Evolutionary conservation across 305 asterid species (phyloP), one percentile per base, ranked within the genome.

Genomic region (Fraxinus dipetala): DNA sequence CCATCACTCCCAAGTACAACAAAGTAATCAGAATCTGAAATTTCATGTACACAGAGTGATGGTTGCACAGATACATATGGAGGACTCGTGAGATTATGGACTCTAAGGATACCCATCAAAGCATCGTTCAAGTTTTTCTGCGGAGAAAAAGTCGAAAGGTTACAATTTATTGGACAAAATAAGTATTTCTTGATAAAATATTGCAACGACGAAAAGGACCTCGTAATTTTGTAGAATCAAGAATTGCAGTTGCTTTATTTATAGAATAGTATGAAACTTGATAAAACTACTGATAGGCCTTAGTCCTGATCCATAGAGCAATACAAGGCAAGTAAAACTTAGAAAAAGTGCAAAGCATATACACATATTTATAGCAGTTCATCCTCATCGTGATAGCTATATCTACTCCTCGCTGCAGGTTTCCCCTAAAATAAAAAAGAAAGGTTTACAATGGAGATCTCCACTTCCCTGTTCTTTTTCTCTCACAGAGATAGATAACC

Each of bases 1-100:
- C 99, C 99, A 77, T 95, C 99, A 63, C 99, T 95, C 18, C 96
- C 99, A 7, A 95, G 92, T 22, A 95, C 94, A 77, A 92, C 96
- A 77, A 93, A 94, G 82, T 89, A 93, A 84, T 95, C 98, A 0
- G 90, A 84, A 76, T 81, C 86, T 1, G 97, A 90, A 84, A 95
- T 89, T 83, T 94, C 91, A 24, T 90, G 99, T 2, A 91, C 94
- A 16, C 72, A 30, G 5, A 93, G 79, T 11, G 93, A 93, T 67
- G 99, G 98, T 76, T 89, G 85, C 54, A 82, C 75, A 6, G 97
- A 92, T 73, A 95, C 88, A 63, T 95, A 95, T 75, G 99, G 99
- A 80, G 98, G 99, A 75, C 97, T 94, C 18, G 84, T 78, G 81
- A 95, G 97, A 85, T 94, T 89, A 5, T 86, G 91, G 61, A 95